Conservation (phyloP, 1,284 basidiomycete species). For the Ceratobasidium sp. region DNA sequence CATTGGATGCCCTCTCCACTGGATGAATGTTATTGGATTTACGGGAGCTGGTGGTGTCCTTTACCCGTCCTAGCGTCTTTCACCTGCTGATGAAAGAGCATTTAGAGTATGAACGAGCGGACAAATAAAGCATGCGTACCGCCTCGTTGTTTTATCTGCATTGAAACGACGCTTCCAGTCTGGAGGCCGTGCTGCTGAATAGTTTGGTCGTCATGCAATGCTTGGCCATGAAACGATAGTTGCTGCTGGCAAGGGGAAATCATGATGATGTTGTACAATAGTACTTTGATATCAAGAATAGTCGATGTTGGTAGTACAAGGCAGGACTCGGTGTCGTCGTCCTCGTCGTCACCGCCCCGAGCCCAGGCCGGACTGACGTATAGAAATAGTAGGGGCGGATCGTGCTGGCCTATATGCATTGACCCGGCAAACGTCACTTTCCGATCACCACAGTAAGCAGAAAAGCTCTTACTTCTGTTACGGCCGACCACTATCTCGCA, state of each 20-base stretch:
- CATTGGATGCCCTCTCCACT: no score
- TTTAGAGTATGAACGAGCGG: no score
- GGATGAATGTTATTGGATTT: no score
- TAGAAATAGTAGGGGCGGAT: no score
- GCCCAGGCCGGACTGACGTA: no score
- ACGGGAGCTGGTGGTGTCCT: no score
- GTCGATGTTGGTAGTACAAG: conserved; percentile 12
- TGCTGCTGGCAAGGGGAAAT: conserved; percentile 15
- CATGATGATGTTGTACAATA: conserved; percentile 11
- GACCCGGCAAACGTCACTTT: no score
- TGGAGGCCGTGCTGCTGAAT: neutral
- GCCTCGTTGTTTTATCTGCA: neutral
- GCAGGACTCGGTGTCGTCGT: conserved; percentile 13
- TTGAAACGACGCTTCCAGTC: neutral
- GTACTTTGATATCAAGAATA: conserved; percentile 24
- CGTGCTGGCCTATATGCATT: no score
- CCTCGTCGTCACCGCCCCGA: conserved; percentile 8
- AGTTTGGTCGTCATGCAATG: neutral
- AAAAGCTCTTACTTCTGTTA: neutral
- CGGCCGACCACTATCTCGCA: conserved; percentile 1
- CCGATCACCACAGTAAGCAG: no score
- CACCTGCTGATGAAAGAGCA: no score
- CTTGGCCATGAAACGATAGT: neutral
- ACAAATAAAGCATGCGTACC: no score
- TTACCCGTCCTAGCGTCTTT: no score